These are phyloP conservation scores for Cordyceps tenuipes DNA, from an alignment of 2,329 filamentous ascomycete genomes.

Conservation along the genomic window DNA sequence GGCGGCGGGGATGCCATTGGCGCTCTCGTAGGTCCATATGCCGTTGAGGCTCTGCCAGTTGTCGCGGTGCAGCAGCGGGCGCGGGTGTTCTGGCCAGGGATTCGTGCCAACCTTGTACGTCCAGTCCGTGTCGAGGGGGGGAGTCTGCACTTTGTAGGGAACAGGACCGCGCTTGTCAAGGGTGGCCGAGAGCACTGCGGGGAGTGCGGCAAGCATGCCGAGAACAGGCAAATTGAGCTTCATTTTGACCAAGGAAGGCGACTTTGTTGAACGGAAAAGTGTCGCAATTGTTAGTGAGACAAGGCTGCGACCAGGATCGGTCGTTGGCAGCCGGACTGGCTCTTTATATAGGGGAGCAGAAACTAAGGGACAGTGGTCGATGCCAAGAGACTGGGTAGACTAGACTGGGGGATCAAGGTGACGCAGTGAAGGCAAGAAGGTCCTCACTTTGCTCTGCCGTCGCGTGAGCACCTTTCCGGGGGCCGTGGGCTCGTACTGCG, in stretches of 20 bases:
- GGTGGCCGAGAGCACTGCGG: not conserved
- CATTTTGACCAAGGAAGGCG: not conserved
- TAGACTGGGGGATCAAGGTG: not conserved
- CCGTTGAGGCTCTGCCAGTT: slow-evolving; percentile 50
- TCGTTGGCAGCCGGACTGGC: not conserved
- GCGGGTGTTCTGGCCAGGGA: slow-evolving; percentile 49
- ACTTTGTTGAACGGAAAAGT: not conserved
- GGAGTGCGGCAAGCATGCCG: not conserved
- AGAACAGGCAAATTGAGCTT: not conserved
- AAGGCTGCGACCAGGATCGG: not conserved
- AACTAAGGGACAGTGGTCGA: not conserved
- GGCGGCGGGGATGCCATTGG: slow-evolving; percentile 14
- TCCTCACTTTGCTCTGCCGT: not conserved
- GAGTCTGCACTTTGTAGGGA: slow-evolving; percentile 26
- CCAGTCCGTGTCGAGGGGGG: slow-evolving; percentile 39
- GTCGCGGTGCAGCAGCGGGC: slow-evolving; percentile 45
- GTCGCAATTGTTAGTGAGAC: not conserved
- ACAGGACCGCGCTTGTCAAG: slow-evolving; percentile 7
- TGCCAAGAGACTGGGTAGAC: not conserved
- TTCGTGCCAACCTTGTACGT: slow-evolving; percentile 39
- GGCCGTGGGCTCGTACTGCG: not conserved
- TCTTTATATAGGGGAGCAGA: not conserved
- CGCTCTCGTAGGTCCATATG: slow-evolving; percentile 45
- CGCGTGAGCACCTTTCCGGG: not conserved
- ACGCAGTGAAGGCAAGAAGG: not conserved